Evolutionary conservation across 2,329 filamentous ascomycete species (phyloP).

Genomic region (Fusarium globosum): DNA sequence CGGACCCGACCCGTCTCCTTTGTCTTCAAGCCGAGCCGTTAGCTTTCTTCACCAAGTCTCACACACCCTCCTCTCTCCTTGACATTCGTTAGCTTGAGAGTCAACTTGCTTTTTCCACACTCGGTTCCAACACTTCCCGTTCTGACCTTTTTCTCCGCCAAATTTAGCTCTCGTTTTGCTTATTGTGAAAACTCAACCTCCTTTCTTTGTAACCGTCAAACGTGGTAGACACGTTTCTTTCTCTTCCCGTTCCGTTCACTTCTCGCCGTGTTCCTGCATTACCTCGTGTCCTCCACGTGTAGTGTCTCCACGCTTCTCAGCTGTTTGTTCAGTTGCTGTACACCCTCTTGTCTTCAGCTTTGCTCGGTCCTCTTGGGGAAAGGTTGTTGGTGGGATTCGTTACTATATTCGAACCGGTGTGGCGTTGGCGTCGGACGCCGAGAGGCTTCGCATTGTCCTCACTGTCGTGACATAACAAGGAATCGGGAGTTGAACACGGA

Average conservation of each 20-base stretch:
- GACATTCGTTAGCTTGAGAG: not conserved
- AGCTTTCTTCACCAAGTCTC: conserved; percentile 25
- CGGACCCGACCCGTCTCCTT: not conserved
- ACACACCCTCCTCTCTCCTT: not conserved
- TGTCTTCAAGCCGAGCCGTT: conserved; percentile 3
- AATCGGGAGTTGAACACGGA: not conserved
- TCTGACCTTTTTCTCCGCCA: not conserved
- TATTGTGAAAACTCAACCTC: not conserved
- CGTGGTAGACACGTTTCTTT: conserved; percentile 31
- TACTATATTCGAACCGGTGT: conserved; percentile 3
- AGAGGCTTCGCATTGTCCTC: conserved; percentile 7
- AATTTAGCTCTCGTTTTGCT: not conserved
- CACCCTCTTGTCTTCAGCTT: conserved; percentile 6
- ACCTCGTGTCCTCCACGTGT: conserved; percentile 43
- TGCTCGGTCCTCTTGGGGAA: not conserved
- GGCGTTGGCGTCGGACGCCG: conserved; percentile 10
- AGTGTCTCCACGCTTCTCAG: not conserved
- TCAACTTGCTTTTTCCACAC: conserved; percentile 16
- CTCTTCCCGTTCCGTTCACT: conserved; percentile 3
- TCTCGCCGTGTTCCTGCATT: conserved; percentile 10
- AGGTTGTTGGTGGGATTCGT: not conserved
- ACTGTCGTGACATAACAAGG: not conserved
- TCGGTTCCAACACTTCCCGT: conserved; percentile 3
- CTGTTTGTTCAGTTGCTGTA: not conserved
- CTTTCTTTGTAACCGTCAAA: conserved; percentile 19